A percentile compares a stretch with the other conserved stretches of the same genome.
Conservation (phyloP, 208 protist species). For the Wallacemonas collosoma region DNA sequence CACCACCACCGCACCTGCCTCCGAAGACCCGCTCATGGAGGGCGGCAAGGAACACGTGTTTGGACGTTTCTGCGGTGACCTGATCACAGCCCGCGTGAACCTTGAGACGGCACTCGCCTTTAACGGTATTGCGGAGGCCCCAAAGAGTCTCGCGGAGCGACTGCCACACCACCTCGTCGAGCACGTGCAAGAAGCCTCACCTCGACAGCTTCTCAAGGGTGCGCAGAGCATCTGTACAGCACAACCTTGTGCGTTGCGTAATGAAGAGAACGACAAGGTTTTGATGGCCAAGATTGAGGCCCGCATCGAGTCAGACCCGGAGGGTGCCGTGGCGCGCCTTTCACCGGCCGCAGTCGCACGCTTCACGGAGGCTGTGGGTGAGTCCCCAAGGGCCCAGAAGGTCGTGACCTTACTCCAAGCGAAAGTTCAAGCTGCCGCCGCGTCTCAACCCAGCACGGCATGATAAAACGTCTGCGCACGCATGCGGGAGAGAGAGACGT, state of each 20-base stretch:
- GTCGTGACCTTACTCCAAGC: conserved; percentile 26
- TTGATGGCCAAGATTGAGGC: conserved; percentile 35
- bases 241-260: conserved; percentile 38
- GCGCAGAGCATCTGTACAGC: conserved; percentile 28
- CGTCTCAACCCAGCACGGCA: not conserved
- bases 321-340: conserved; percentile 29
- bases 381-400: conserved; percentile 35
- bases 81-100: conserved; percentile 39
- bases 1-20: not conserved
- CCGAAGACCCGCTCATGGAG: conserved; percentile 18
- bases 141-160: conserved; percentile 32
- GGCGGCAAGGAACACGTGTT: conserved; percentile 36
- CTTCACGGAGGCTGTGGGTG: conserved; percentile 20
- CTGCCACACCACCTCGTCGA: conserved; percentile 51
- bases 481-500: too few species aligned
- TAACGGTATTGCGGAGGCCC: conserved; percentile 31
- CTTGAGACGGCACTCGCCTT: conserved; percentile 53
- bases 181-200: conserved; percentile 27
- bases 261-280: conserved; percentile 44
- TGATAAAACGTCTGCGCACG: too few species aligned
- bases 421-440: not conserved
- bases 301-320: conserved; percentile 32
- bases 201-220: conserved; percentile 34
- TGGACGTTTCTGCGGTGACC: conserved; percentile 33
- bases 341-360: conserved; percentile 21